Base-by-base conservation (phyloP, 2,329 filamentous ascomycete genomes). In the Thelonectria discophora region DNA sequence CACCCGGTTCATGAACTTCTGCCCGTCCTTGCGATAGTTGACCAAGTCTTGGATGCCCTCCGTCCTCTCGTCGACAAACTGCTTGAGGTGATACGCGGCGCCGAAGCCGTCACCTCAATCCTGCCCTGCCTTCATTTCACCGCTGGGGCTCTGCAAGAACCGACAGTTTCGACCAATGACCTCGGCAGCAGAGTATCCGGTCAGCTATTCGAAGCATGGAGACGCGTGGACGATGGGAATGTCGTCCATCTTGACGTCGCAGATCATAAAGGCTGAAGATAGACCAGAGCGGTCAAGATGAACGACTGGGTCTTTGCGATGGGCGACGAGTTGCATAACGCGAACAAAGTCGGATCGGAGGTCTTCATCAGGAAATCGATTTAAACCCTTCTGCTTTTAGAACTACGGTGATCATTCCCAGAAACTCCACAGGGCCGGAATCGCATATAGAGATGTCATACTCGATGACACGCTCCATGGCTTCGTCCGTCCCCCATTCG, bases 261-360 rank as follows among this genome's bases (percentile, higher is more conserved):
- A 97, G 12, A 97, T 92, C 32, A 97, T 92, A 75, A 98, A 97
- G 1, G 94, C 93, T 75, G 94, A 97, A 1, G 94, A 97, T 79
- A 97, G 85, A 75, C 97, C 94, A 20, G 97, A 93, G 3, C 92
- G 91, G 15, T 94, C 94, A 37, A 98, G 91, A 65, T 95, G 90
- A 58, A 97, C 94, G 27, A 30, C 27, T 30, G 27, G 27, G 27
- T 30, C 27, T 9, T 9, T 30, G 27, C 27, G 27, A 8, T 30
- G 27, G 27, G 27, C 3, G 6, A 24, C 21, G 21, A 24, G 21
- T 24, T 24, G 21, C 21, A 24, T 3, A 24, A 24, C 21, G 21
- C 21, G 21, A 24, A 24, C 3, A 3, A 24, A 6, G 21, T 24
- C 21, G 6, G 9, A 30, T 8, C 27, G 27, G 27, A 5, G 9